Evolutionary conservation across 768 basidiomycete species (phyloP), one percentile per base, ranked within the genome.

Genomic region (Leccinellum albellum): DNA sequence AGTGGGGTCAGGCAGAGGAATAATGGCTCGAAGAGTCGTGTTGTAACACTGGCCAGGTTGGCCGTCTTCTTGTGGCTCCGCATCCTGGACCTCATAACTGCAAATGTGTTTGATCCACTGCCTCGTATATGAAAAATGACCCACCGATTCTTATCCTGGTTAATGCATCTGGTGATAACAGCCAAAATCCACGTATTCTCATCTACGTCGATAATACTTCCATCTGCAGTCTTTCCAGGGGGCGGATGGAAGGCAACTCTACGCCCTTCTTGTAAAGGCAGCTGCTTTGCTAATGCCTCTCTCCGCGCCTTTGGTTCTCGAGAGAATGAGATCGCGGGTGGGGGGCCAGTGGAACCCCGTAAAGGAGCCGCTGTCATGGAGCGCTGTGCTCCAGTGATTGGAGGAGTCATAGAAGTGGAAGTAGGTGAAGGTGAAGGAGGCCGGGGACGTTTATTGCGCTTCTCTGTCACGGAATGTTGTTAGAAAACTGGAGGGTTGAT

Each of bases 31-130:
- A 23, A 88, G 75, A 8, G 82, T 85, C 3, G 91, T 86, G 57
- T 81, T 84, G 64, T 91, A 92, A 59, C 78, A 78, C 74, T 74
- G 75, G 65, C 87, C 88, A 21, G 87, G 85, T 61, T 87, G 80
- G 9, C 89, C 87, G 53, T 89, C 87, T 67, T 91, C 90, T 70
- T 89, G 87, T 20, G 88, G 87, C 61, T 94, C 91, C 37, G 82
- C 85, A 66, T 93, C 91, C 71, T 90, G 88, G 0, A 94, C 91
- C 70, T 91, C 89, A 61, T 93, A 93, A 60, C 89, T 92, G 57
- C 14, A 42, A 9, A 31, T 20, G 31, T 50, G 17, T 48, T 54
- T 8, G 7, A 6, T 53, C 9, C 31, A 29, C 31, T 56, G 24
- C 37, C 40, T 6, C 31, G 32, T 24, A 29, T 28, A 1, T 20